phyloP scores from a whole-genome alignment of 179 eudicot species.

The Sideroxylon spinosum region DNA sequence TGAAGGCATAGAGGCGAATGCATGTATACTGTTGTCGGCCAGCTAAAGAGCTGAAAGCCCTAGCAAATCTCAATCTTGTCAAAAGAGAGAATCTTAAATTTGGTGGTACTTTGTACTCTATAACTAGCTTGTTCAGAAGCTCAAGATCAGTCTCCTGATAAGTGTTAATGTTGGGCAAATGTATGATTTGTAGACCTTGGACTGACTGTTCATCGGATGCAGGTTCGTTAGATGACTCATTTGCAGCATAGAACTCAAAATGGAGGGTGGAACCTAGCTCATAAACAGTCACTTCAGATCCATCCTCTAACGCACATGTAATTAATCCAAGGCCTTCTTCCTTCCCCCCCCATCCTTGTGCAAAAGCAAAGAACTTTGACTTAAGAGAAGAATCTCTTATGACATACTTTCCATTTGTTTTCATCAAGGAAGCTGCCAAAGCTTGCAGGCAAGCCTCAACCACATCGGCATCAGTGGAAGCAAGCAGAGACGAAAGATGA shows the following conservation, averaged over 20 bases:
- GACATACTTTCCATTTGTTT: constrained; percentile 73
- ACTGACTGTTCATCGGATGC: constrained; percentile 26
- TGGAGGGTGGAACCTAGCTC: constrained; percentile 84
- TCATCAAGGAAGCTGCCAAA: constrained; percentile 82
- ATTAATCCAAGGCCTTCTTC: constrained; percentile 96
- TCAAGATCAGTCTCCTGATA: constrained; percentile 67
- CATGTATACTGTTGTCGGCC: constrained; percentile 76
- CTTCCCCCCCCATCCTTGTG: constrained; percentile 99
- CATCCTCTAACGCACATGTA: constrained; percentile 79
- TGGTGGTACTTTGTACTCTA: constrained; percentile 64
- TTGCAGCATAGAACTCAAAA: constrained; percentile 80
- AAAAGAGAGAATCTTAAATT: constrained; percentile 73
- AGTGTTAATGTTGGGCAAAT: constrained; percentile 54
- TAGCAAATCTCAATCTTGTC: constrained; percentile 87
- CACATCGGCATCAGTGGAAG: constrained; percentile 89
- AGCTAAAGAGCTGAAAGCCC: constrained; percentile 74
- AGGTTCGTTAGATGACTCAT: constrained; percentile 38
- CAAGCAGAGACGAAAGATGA: constrained; percentile 84
- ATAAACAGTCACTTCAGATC: constrained; percentile 53
- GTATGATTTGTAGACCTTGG: constrained; percentile 76
- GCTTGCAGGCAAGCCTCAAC: constrained; percentile 96
- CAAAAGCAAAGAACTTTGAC: constrained; percentile 82
- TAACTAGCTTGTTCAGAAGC: constrained; percentile 64
- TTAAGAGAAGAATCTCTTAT: constrained; percentile 76
- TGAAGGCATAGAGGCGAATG: constrained; percentile 87